Evolutionary conservation across 108 stramenopile species (phyloP).

Genomic region (Aurantiochytrium sp.): DNA sequence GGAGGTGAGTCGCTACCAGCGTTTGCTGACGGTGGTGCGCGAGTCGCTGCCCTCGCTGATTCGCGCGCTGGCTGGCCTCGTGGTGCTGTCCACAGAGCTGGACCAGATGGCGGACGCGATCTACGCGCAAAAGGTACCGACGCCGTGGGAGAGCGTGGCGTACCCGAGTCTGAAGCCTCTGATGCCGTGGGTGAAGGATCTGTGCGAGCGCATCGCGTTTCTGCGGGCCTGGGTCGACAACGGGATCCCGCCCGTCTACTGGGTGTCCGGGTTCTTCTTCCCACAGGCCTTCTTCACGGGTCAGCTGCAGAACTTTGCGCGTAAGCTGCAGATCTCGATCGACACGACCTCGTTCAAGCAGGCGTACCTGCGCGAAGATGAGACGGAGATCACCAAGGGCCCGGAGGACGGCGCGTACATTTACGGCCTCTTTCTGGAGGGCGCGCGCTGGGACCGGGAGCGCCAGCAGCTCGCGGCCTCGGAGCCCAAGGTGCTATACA

Average conservation of each 20-base stretch:
- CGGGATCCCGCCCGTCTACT: slow-evolving; percentile 57
- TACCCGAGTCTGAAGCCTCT: slow-evolving; percentile 65
- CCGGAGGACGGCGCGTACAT: slow-evolving; percentile 61
- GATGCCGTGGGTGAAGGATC: slow-evolving; percentile 56
- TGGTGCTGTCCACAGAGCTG: slow-evolving; percentile 59
- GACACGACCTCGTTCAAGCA: slow-evolving; percentile 58
- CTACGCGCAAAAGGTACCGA: slow-evolving; percentile 53
- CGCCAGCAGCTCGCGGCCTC: slow-evolving; percentile 53
- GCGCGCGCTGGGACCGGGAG: slow-evolving; percentile 58
- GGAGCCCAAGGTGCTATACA: slow-evolving; percentile 60
- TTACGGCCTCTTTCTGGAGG: slow-evolving; percentile 60
- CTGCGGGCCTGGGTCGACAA: slow-evolving; percentile 55
- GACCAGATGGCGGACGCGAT: slow-evolving; percentile 60
- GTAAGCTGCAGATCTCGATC: slow-evolving; percentile 54
- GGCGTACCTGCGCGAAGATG: slow-evolving; percentile 34
- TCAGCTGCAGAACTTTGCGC: slow-evolving; percentile 61
- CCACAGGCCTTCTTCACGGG: slow-evolving; percentile 69
- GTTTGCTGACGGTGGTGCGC: slow-evolving; percentile 46
- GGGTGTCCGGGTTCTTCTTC: slow-evolving; percentile 70
- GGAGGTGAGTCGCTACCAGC: slow-evolving; percentile 63
- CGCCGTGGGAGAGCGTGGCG: slow-evolving; percentile 48
- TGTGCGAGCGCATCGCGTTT: slow-evolving; percentile 52
- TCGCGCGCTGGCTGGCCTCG: slow-evolving; percentile 61
- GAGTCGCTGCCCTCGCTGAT: slow-evolving; percentile 47
- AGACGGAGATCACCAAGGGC: slow-evolving; percentile 36